Base-by-base conservation (phyloP, 2,329 filamentous ascomycete species). In the Sclerotiophoma versabilis region DNA sequence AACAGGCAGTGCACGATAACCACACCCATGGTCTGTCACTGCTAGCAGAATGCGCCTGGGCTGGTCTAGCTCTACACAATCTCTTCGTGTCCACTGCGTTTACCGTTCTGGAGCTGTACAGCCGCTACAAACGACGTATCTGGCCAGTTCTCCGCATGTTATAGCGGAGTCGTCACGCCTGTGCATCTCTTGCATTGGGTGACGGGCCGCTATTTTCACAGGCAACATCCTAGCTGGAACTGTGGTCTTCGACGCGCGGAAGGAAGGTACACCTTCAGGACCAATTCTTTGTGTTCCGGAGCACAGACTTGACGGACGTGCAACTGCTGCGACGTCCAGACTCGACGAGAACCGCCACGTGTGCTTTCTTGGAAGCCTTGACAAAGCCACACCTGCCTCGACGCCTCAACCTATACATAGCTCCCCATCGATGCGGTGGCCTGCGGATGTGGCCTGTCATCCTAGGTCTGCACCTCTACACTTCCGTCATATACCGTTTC, bases 1-100 rank as follows among this genome's bases (percentile, higher is more conserved):
- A 49, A 39, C 5, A 32, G 51, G 45, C 22, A 49, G 46, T 54
- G 22, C 33, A 54, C 41, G 51, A 54, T 45, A 49, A 32, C 23
- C 36, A 14, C 10, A 34, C n/a, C 45, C 51, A 34, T 43, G 32
- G 38, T 49, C 25, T 17, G n/a, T 37, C 17, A 38, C 22, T 36
- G 12, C 19, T 8, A 36, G 29, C 17, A 41, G 22, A 36, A 14
- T 20, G 38, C 34, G 27, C 22, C 38, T 54, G 51, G 38, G 27
- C 51, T 37, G 38, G 26, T 30, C 45, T 54, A 54, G 44, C 38
- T 44, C n/a, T 39, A 33, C 33, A 15, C 22, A 44, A 26, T 44
- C 10, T 50, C 19, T 34, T 29, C 27, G 36, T 29, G 9, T 17
- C 8, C 42, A 53, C 29, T 30, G 30, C 37, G 12, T 25, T 20